Evolutionary conservation across 163 green algal genomes (phyloP), one percentile per base, ranked within the genome.

Genomic region (Scenedesmus sp.): DNA sequence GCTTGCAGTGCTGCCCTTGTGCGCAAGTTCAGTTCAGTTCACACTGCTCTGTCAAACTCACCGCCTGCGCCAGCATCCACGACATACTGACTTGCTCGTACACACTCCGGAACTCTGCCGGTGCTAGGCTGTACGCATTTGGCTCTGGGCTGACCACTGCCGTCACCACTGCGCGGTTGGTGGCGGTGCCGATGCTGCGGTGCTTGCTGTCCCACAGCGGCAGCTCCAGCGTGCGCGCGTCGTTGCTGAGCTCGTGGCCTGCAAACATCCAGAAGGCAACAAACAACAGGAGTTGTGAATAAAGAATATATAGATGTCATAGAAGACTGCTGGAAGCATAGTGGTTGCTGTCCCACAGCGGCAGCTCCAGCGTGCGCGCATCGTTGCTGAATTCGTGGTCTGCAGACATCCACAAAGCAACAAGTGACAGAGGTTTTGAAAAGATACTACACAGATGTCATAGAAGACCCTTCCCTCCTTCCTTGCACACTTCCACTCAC

Each of bases 211-310:
- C 87, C 70, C 15, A 60, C 1, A 18, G 6, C 6, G 74, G 55
- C 89, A 95, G 77, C 59, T 94, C 88, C 89, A 94, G 34, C 26
- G 74, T 91, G 1, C 91, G 46, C 7, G 86, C 57, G 81, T 96
- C 95, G 60, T 88, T 92, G 3, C 23, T 79, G 9, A 96, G 88
- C 93, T 96, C 95, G 55, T 95, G 93, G 67, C 95, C 95, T 96
- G 91, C 54, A 92, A 13, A 79, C 5, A 46, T 6, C 12, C 70
- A 13, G 16, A 76, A 23, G 62, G 10, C 62, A 20, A 46, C 34
- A 46, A 46, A 46, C 34, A 46, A 46, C 34, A 46, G 34, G 34
- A 46, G 34, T 46, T 46, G 34, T 46, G 34, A 46, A 46, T 46
- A 46, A 18, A 5, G 8, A 5, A 70, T 70, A 20, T 15, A 70